Base-by-base conservation (phyloP, 306 rosid species). In the Cyamopsis tetragonoloba region DNA sequence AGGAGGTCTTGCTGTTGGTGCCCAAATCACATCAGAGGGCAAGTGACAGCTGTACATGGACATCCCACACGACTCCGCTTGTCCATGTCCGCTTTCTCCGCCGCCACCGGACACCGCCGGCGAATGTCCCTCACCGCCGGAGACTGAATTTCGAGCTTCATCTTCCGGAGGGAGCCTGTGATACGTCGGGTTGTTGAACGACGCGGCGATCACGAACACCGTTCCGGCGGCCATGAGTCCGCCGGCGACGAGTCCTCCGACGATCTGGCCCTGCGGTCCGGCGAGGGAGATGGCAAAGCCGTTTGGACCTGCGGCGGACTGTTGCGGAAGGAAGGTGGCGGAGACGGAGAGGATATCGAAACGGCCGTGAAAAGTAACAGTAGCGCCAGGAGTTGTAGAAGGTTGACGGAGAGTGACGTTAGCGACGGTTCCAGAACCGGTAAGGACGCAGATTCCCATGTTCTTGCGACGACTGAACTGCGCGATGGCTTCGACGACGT, bases 251-350 rank as follows among this genome's bases (percentile, higher is more conserved):
- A 84, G 11, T 0, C 99, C 99, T 6, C 99, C 97, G 3, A 93
- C 89, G 80, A 93, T 82, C 95, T 90, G 99, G 1, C 99, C 99
- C 56, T 90, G 97, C 0, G 97, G 96, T 0, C 97, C 99, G 0
- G 96, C 96, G 4, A 93, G 85, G 0, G 96, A 86, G 83, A 90
- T 86, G n/a, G 95, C 63, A 65, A 95, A 88, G 4, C 86, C 88
- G 41, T 44, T 87, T 0, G 95, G 88, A 2, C 78, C 32, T 0
- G 80, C 18, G 3, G 71, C 57, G 27, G 76, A 10, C 2, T 79
- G 53, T 4, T 81, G 75, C 0, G 87, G 81, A 0, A 95, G 68
- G 13, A 95, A 88, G 3, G 99, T 90, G 11, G 99, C 96, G 67
- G 87, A 74, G 6, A 90, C 55, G 0, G 97, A 95, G 7, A 95